Conservation (phyloP, 768 basidiomycete species). For the Chalciporus chontae region DNA sequence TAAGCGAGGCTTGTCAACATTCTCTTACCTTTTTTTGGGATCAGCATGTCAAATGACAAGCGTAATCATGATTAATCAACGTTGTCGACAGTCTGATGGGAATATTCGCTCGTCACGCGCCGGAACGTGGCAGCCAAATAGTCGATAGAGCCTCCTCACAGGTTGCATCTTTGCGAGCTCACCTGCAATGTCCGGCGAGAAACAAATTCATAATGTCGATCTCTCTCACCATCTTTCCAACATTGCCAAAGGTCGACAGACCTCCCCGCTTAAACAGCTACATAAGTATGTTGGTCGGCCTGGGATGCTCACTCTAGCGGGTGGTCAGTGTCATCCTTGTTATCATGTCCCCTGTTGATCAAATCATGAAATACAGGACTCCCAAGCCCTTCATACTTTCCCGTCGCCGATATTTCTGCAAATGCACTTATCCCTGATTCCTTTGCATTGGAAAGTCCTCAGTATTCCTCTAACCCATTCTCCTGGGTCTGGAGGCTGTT, state of each 20-base stretch:
- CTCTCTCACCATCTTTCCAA: slow-evolving; percentile 70
- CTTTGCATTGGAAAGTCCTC: slow-evolving; percentile 36
- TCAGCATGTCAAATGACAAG: too few species aligned
- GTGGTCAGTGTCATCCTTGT: slow-evolving; percentile 42
- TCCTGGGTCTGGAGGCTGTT: slow-evolving; percentile 63
- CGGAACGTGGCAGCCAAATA: background rate
- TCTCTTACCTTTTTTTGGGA: too few species aligned
- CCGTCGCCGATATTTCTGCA: slow-evolving; percentile 59
- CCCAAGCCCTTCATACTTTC: slow-evolving; percentile 67
- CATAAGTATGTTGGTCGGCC: slow-evolving; percentile 53
- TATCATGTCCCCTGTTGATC: background rate
- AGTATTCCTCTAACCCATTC: slow-evolving; percentile 32
- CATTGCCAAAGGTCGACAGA: slow-evolving; percentile 43
- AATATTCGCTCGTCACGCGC: too few species aligned
- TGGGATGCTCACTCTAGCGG: slow-evolving; percentile 61
- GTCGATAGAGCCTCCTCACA: too few species aligned
- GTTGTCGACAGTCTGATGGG: background rate
- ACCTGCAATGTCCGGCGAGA: slow-evolving; percentile 30
- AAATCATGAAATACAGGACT: slow-evolving; percentile 41
- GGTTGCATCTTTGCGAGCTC: background rate
- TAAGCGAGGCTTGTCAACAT: too few species aligned
- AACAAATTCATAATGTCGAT: slow-evolving; percentile 51
- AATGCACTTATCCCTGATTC: slow-evolving; percentile 49
- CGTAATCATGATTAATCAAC: too few species aligned
- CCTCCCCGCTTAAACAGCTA: slow-evolving; percentile 64